These are phyloP conservation scores for Camellia lanceoleosa DNA, from an alignment of 148 eudicot species.

Conservation along the genomic window DNA sequence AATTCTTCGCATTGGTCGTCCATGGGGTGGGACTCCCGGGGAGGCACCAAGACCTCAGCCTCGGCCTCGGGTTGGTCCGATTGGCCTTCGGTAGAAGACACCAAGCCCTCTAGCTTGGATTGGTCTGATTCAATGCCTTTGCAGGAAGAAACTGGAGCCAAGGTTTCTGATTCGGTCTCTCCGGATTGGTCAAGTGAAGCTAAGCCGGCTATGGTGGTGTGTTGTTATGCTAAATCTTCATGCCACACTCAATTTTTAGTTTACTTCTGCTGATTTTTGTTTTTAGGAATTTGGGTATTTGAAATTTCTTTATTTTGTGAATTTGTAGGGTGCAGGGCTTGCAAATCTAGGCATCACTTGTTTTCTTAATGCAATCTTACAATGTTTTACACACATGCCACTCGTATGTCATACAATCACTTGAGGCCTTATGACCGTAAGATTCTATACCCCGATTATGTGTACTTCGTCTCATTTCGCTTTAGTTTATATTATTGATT, in stretches of 20 bases:
- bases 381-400: constrained; percentile 84
- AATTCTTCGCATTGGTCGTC: constrained; percentile 11
- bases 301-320: constrained; percentile 5
- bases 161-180: not conserved
- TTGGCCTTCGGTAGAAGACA: not conserved
- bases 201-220: constrained; percentile 43
- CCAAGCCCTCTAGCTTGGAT: not conserved
- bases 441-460: constrained; percentile 6
- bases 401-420: constrained; percentile 37
- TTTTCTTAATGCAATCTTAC: constrained; percentile 68
- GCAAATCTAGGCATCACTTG: constrained; percentile 67
- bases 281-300: not conserved
- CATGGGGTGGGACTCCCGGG: not conserved
- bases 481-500: not conserved
- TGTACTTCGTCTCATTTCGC: not conserved
- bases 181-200: constrained; percentile 13
- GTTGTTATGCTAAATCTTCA: constrained; percentile 3
- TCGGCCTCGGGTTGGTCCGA: constrained; percentile 5
- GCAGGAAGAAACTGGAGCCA: not conserved
- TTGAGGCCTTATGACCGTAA: constrained; percentile 48
- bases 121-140: not conserved
- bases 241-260: not conserved
- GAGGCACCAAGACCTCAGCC: not conserved
- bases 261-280: not conserved
- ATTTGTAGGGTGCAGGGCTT: constrained; percentile 63